Evolutionary conservation across 306 rosid genomes (phyloP).

Genomic region (Cicer arietinum): DNA sequence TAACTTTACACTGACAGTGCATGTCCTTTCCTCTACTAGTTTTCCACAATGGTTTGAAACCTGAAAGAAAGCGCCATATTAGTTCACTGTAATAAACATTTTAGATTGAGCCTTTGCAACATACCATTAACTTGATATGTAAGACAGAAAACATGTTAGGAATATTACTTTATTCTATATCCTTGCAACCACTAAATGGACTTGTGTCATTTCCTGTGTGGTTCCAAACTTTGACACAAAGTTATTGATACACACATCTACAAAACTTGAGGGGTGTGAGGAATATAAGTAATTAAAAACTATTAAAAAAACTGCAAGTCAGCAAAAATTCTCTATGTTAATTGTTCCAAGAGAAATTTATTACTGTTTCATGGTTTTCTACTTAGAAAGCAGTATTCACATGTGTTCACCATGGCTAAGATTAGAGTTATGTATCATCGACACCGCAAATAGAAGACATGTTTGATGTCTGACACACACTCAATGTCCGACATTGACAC

Average conservation of each 20-base stretch:
- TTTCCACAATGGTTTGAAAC: not conserved
- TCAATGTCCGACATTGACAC: too few relatives aligned
- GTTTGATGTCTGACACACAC: too few relatives aligned
- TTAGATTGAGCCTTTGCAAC: constrained; percentile 5
- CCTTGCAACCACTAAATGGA: not conserved
- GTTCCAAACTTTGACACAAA: not conserved
- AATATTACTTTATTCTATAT: not conserved
- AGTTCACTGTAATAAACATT: not conserved
- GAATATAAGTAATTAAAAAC: not conserved
- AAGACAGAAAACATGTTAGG: not conserved
- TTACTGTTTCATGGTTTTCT: not conserved
- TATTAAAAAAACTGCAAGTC: not conserved
- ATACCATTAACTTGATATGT: not conserved
- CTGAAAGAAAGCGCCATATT: not conserved
- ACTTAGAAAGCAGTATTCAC: not conserved
- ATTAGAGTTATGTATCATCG: not conserved
- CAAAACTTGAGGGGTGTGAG: too few relatives aligned
- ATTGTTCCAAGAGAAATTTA: not conserved
- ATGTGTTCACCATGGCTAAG: not conserved
- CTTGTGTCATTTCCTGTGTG: not conserved
- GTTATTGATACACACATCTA: too few relatives aligned
- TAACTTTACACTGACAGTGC: too few relatives aligned
- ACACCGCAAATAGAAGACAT: too few relatives aligned
- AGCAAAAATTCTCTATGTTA: not conserved
- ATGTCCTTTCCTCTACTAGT: too few relatives aligned